Percentiles rank a stretch among this genome's conserved stretches.
phyloP scores from a whole-genome alignment of 768 basidiomycete species.

The Sistotremastrum suecicum region DNA sequence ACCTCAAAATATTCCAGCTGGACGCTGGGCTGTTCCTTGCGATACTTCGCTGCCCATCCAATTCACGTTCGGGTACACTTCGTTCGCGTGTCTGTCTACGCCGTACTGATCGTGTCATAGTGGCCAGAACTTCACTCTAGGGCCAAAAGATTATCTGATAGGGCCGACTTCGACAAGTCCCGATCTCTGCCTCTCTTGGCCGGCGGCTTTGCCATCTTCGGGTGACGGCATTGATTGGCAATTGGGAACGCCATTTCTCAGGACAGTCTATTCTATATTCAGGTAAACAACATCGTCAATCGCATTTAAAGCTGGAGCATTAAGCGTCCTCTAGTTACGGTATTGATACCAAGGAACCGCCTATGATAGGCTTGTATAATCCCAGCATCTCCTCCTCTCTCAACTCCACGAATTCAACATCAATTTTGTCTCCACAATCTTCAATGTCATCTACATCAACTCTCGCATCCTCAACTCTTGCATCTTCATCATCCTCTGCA shows the following conservation, averaged over 20 bases:
- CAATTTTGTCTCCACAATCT: no score
- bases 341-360: constrained; percentile 58
- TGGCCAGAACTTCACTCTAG: constrained; percentile 38
- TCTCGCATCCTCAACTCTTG: constrained; percentile 29
- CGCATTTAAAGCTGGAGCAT: not conserved
- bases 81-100: not conserved
- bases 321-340: constrained; percentile 38
- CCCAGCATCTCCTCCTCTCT: constrained; percentile 31
- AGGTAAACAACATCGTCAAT: constrained; percentile 29
- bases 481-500: constrained; percentile 25
- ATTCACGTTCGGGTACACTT: constrained; percentile 53
- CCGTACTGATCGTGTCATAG: constrained; percentile 16
- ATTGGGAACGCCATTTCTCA: constrained; percentile 53
- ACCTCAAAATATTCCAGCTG: constrained; percentile 20
- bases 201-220: constrained; percentile 47
- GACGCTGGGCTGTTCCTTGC: constrained; percentile 71
- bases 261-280: constrained; percentile 67
- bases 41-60: constrained; percentile 41
- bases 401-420: not conserved
- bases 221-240: constrained; percentile 76
- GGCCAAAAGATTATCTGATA: constrained; percentile 67
- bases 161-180: constrained; percentile 54
- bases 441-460: constrained; percentile 13
- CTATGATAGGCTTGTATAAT: constrained; percentile 65
- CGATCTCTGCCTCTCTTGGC: constrained; percentile 62